These are phyloP conservation scores for Rehmannia glutinosa DNA, from an alignment of 257 asterid species.

Conservation along the genomic window DNA sequence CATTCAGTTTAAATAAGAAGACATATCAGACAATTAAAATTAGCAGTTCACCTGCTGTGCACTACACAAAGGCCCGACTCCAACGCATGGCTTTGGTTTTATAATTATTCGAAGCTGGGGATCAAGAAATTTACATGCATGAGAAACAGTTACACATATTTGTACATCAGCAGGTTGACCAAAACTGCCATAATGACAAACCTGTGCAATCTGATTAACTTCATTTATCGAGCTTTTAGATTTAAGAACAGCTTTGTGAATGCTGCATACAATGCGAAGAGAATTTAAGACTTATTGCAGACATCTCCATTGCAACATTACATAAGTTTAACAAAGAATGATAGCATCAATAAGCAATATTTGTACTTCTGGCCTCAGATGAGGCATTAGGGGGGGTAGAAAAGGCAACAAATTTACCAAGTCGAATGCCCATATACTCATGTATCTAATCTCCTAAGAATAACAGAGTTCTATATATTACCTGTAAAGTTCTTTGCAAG, in stretches of 20 bases:
- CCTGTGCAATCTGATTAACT: conserved; percentile 86
- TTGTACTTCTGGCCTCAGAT: not conserved
- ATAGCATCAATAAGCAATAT: not conserved
- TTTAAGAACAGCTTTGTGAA: conserved; percentile 46
- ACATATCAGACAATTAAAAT: not conserved
- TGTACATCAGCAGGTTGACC: not conserved
- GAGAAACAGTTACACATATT: conserved; percentile 8
- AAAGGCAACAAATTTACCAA: not conserved
- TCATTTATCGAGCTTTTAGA: conserved; percentile 57
- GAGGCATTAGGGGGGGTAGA: not conserved
- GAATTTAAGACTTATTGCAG: conserved; percentile 15
- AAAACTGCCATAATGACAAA: conserved; percentile 20
- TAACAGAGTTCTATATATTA: conserved; percentile 9
- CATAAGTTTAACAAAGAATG: not conserved
- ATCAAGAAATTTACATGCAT: conserved; percentile 22
- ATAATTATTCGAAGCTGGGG: conserved; percentile 66
- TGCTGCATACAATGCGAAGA: conserved; percentile 36
- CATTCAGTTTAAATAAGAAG: not conserved
- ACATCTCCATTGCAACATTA: not conserved
- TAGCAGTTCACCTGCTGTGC: conserved; percentile 58
- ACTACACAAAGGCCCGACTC: conserved; percentile 71
- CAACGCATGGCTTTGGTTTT: conserved; percentile 69
- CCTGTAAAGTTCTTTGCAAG: conserved; percentile 84
- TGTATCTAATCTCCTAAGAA: not conserved
- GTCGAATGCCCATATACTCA: not conserved